These are phyloP conservation scores for Kandelia obovata DNA, from an alignment of 345 rosid genomes.

Conservation along the genomic window DNA sequence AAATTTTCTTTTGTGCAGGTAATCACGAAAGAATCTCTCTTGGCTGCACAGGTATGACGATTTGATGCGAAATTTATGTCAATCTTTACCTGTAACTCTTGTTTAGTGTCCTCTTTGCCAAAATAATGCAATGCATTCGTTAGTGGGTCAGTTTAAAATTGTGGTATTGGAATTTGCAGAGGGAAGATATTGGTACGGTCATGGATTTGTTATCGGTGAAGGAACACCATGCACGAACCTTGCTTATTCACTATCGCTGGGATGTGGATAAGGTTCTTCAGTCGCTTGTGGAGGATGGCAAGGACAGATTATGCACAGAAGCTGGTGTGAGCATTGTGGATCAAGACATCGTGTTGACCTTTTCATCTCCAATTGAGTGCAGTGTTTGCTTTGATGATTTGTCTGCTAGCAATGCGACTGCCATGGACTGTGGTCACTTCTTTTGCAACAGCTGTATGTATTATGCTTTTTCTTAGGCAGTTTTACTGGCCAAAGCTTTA, in stretches of 20 bases:
- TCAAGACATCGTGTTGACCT: slow-evolving; percentile 18
- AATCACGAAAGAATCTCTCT: slow-evolving; percentile 66
- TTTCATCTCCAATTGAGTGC: slow-evolving; percentile 38
- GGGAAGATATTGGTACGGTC: slow-evolving; percentile 26
- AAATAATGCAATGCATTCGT: too few species aligned
- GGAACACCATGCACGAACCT: slow-evolving; percentile 82
- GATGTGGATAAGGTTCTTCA: slow-evolving; percentile 66
- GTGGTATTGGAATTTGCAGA: slow-evolving; percentile 30
- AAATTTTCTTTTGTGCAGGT: slow-evolving; percentile 38
- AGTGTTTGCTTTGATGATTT: slow-evolving; percentile 79
- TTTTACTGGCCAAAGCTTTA: not conserved
- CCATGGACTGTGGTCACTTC: slow-evolving; percentile 82
- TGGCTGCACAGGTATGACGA: slow-evolving; percentile 63
- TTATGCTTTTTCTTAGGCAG: not conserved
- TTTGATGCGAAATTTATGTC: too few species aligned
- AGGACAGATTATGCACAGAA: slow-evolving; percentile 45
- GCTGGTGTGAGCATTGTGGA: slow-evolving; percentile 71
- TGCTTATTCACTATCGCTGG: slow-evolving; percentile 81
- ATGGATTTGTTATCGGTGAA: slow-evolving; percentile 71
- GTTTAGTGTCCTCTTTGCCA: slow-evolving; percentile 2
- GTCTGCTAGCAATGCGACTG: slow-evolving; percentile 44
- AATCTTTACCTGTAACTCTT: not conserved
- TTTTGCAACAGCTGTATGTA: slow-evolving; percentile 78
- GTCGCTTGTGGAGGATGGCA: slow-evolving; percentile 70
- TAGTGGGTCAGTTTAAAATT: too few species aligned